Conservation (phyloP, 495 filamentous ascomycete species). For the Aspergillus carlsbadensis region DNA sequence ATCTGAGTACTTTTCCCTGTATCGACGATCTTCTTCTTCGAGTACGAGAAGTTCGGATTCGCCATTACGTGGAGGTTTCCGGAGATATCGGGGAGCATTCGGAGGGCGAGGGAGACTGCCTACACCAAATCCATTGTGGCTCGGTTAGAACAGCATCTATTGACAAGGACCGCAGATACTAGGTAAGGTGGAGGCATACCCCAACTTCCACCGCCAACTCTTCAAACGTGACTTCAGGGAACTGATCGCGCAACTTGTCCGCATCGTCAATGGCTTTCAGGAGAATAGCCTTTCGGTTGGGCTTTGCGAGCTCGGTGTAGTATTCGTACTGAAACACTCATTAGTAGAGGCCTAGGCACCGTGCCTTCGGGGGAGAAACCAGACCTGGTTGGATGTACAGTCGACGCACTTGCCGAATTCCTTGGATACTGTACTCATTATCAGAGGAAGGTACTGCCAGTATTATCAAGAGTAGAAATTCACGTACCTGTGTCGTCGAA, state of each 20-base stretch:
- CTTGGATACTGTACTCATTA: background rate
- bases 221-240: background rate
- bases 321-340: background rate
- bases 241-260: background rate
- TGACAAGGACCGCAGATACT: no score
- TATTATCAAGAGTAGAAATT: background rate
- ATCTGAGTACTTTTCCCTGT: no score
- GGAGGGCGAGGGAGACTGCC: background rate
- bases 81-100: background rate
- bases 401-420: conserved; percentile 1
- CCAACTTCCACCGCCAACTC: conserved; percentile 7
- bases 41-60: conserved; percentile 4
- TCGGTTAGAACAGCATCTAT: no score
- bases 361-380: background rate
- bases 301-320: conserved; percentile 1
- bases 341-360: background rate
- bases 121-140: no score
- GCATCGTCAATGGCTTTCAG: background rate
- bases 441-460: background rate
- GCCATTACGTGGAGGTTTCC: conserved; percentile 10
- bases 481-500: conserved; percentile 1
- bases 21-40: no score
- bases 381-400: conserved; percentile 5
- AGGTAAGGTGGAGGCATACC: no score
- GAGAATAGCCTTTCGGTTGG: background rate